These are phyloP conservation scores for Rhododendron williamsianum DNA, from an alignment of 148 eudicot genomes.

Conservation along the genomic window DNA sequence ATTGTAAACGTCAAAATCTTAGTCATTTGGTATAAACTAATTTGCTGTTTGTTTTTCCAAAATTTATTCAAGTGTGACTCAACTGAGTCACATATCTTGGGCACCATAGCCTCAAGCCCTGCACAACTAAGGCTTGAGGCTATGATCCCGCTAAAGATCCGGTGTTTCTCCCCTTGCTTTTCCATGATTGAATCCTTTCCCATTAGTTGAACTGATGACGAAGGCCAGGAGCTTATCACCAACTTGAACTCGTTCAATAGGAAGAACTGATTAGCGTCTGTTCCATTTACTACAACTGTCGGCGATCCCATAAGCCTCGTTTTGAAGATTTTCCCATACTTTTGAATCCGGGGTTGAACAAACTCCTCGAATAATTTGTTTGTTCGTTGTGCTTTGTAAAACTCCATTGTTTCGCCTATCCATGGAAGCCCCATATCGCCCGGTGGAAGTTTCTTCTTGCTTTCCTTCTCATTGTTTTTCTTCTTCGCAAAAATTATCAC, in stretches of 20 bases:
- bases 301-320: slow-evolving; percentile 71
- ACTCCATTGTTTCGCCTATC: slow-evolving; percentile 70
- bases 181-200: slow-evolving; percentile 73
- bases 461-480: not conserved
- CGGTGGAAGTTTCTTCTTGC: slow-evolving; percentile 42
- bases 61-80: slow-evolving; percentile 29
- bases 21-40: slow-evolving; percentile 33
- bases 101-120: slow-evolving; percentile 46
- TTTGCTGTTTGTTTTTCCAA: slow-evolving; percentile 28
- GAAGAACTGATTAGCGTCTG: slow-evolving; percentile 60
- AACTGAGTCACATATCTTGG: slow-evolving; percentile 41
- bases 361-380: slow-evolving; percentile 59
- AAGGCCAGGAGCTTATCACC: slow-evolving; percentile 82
- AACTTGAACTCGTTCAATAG: slow-evolving; percentile 75
- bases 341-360: slow-evolving; percentile 42
- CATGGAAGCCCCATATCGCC: slow-evolving; percentile 69
- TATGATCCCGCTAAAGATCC: slow-evolving; percentile 43
- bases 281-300: slow-evolving; percentile 57
- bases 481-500: slow-evolving; percentile 6
- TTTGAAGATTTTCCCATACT: slow-evolving; percentile 62
- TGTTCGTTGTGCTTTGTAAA: slow-evolving; percentile 51
- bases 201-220: slow-evolving; percentile 74
- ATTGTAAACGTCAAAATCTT: slow-evolving; percentile 51
- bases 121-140: slow-evolving; percentile 35
- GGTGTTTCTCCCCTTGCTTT: slow-evolving; percentile 59